phyloP scores from a whole-genome alignment of 169 alveolate genomes.

The Plasmodium relictum region DNA sequence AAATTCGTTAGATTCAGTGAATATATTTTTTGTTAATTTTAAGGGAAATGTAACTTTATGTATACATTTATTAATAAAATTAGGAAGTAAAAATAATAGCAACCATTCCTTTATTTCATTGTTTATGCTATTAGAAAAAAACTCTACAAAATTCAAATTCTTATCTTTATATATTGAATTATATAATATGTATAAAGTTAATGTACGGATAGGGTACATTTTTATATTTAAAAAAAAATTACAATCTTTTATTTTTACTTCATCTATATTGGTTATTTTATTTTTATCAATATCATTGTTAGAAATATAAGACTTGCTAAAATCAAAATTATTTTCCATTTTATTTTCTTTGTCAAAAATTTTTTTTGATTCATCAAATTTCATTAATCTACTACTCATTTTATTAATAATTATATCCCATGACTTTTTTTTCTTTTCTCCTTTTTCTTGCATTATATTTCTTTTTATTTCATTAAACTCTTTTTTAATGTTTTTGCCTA shows the following conservation, averaged over 20 bases:
- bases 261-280: constrained; percentile 28
- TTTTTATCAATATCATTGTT: constrained; percentile 14
- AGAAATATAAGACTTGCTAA: background rate
- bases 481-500: constrained; percentile 39
- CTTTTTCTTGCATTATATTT: constrained; percentile 17
- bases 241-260: constrained; percentile 59
- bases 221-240: constrained; percentile 42
- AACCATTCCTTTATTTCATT: constrained; percentile 66
- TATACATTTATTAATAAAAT: constrained; percentile 56
- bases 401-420: constrained; percentile 21
- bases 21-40: constrained; percentile 56
- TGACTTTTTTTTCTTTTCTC: constrained; percentile 9
- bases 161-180: constrained; percentile 54
- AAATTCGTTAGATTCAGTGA: constrained; percentile 56
- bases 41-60: constrained; percentile 74
- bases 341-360: background rate
- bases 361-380: constrained; percentile 17
- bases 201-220: constrained; percentile 65
- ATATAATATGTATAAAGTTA: constrained; percentile 41
- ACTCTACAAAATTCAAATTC: constrained; percentile 32
- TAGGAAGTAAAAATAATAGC: constrained; percentile 53
- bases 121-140: constrained; percentile 56
- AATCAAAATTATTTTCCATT: constrained; percentile 1
- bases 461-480: constrained; percentile 25
- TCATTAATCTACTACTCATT: constrained; percentile 12